Conservation (phyloP, 2,329 filamentous ascomycete species). For the Ophiocordyceps sinensis region DNA sequence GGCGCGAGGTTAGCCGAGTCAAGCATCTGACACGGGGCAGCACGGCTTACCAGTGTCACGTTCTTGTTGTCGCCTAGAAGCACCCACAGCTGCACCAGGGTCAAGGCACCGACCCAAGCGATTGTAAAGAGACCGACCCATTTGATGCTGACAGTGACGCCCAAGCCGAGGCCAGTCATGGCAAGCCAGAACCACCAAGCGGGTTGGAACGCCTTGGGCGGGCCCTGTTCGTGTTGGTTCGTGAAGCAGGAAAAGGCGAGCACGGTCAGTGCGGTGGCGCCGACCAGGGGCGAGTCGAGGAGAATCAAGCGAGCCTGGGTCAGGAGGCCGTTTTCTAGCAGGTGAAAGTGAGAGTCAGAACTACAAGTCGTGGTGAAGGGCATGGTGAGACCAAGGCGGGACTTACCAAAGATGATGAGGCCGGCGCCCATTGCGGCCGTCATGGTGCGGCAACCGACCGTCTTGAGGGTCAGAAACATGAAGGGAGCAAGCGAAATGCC, state of each 20-base stretch:
- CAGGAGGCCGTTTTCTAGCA: slow-evolving; percentile 77
- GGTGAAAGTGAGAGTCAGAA: neutral
- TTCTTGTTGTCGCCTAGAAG: slow-evolving; percentile 78
- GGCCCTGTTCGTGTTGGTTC: slow-evolving; percentile 92
- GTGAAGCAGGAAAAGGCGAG: slow-evolving; percentile 86
- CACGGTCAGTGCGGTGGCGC: slow-evolving; percentile 83
- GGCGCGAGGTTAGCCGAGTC: slow-evolving; percentile 6
- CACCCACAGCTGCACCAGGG: slow-evolving; percentile 85
- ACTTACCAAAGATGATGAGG: slow-evolving; percentile 80
- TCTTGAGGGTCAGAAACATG: slow-evolving; percentile 92
- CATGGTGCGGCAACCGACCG: slow-evolving; percentile 72
- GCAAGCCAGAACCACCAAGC: slow-evolving; percentile 98
- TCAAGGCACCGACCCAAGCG: slow-evolving; percentile 90
- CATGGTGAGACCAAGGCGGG: neutral
- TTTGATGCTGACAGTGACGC: slow-evolving; percentile 88
- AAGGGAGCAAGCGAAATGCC: slow-evolving; percentile 79
- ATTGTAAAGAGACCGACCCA: slow-evolving; percentile 99
- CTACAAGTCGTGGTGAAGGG: neutral
- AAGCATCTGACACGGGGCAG: neutral
- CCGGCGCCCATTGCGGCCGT: slow-evolving; percentile 73
- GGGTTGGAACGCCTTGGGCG: slow-evolving; percentile 70
- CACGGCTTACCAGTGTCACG: slow-evolving; percentile 52
- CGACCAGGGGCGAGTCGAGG: slow-evolving; percentile 86
- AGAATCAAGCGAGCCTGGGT: slow-evolving; percentile 93
- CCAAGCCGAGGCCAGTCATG: slow-evolving; percentile 73